Evolutionary conservation across 257 asterid species (phyloP).

Genomic region (Capsicum pubescens): DNA sequence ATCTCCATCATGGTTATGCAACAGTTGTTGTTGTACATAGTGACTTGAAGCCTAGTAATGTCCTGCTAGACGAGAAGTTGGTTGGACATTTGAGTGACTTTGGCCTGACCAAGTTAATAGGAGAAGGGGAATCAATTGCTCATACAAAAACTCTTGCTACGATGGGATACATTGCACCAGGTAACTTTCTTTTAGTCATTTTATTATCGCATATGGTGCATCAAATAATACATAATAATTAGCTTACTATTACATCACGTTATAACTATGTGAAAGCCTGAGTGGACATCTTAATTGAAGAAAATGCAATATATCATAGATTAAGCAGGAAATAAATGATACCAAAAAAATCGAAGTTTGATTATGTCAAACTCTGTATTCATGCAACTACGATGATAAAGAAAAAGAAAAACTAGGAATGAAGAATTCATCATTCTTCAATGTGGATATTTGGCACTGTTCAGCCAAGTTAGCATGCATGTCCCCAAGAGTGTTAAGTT

Average conservation of each 20-base stretch:
- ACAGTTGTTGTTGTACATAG: background rate
- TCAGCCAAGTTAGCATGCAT: background rate
- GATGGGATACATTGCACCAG: constrained; percentile 18
- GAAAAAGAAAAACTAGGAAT: constrained; percentile 8
- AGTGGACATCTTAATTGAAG: background rate
- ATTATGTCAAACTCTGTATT: background rate
- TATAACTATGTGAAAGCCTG: background rate
- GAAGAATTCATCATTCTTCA: background rate
- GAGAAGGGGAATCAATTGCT: constrained; percentile 8
- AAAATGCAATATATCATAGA: background rate
- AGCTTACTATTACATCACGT: background rate
- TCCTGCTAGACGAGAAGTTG: background rate
- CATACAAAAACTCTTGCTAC: constrained; percentile 20
- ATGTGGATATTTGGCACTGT: background rate
- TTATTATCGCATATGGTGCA: background rate
- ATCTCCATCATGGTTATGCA: constrained; percentile 19
- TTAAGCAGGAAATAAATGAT: background rate
- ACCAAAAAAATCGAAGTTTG: background rate
- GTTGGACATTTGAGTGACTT: constrained; percentile 23
- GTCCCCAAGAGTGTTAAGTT: background rate
- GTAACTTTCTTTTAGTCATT: constrained; percentile 3
- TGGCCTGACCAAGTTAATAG: constrained; percentile 5
- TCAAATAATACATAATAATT: background rate
- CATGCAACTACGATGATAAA: background rate
- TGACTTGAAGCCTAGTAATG: background rate